Base-by-base conservation (phyloP, 441 rosid species). In the Populus tomentosa region DNA sequence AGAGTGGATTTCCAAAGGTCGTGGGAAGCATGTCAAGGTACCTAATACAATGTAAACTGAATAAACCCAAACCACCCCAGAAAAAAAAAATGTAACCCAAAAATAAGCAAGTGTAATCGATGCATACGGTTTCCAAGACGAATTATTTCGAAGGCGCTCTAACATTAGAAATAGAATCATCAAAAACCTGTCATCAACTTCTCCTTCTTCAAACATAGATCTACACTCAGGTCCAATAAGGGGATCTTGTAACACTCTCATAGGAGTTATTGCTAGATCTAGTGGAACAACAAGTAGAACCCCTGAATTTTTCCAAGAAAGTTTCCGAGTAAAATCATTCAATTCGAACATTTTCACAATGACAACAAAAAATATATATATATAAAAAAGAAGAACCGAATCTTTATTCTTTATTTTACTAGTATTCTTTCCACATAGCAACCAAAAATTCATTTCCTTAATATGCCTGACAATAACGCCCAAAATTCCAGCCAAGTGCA, bases 231-330 rank as follows among this genome's bases (percentile, higher is more conserved):
- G 90, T 77, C 98, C 98, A 62, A 91, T 77, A 72, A 90, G 89
- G 84, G 99, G 94, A 78, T 95, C 99, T 86, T 95, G 96, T 82
- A 95, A 84, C 32, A 93, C 99, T 73, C 97, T 91, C 99, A 95
- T 95, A 3, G 99, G 99, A 56, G 99, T 93, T 78, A 95, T 93
- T 28, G 95, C 94, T 79, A 95, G 85, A 85, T 88, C 87, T 66
- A 93, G 89, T 9, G 98, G 97, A 87, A 90, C 96, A 79, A 89
- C 90, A 21, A 95, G 79, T 73, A 92, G 80, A 71, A 92, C 88
- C 68, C 94, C 99, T 91, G 93, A 38, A 75, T 30, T 66, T 71
- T 70, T 66, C 20, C 70, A 62, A 62, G 10, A n/a, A 62, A 62
- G 66, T n/a, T n/a, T 21, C 26, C 7, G 1, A 62, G 53, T 42